Base-by-base conservation (phyloP, 192 early-diverging fungal genomes). In the Fimicolochytrium jonesii region DNA sequence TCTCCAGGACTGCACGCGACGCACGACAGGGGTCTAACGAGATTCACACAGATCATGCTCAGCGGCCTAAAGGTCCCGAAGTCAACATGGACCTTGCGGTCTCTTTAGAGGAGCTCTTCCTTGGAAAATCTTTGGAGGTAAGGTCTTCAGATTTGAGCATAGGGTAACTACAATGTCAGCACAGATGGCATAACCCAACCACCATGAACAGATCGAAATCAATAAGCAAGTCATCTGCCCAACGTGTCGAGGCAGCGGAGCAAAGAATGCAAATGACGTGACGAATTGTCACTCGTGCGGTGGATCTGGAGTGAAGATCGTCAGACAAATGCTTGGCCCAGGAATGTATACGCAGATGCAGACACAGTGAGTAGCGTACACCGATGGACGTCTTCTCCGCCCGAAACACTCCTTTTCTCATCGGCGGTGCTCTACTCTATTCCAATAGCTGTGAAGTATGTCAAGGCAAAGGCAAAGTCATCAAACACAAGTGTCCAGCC, bases 331-430 rank as follows among this genome's bases (percentile, higher is more conserved):
- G 71, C 65, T 99, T 13, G 94, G 85, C 0, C 93, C 95, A 5
- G 94, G 94, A 29, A 92, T 98, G 70, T 87, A 88, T 61, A 95
- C 97, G 67, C 91, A 94, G 72, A 88, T 97, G 78, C 95, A 95
- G 69, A 80, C 88, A 34, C 85, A 83, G 69, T 84, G 57, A 39
- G 70, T 41, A 0, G 13, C n/a, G n/a, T n/a, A n/a, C n/a, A n/a
- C n/a, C n/a, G n/a, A n/a, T n/a, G n/a, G n/a, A n/a, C n/a, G n/a
- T n/a, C n/a, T n/a, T n/a, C n/a, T n/a, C n/a, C n/a, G n/a, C n/a
- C n/a, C n/a, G n/a, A n/a, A n/a, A n/a, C n/a, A n/a, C n/a, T n/a
- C n/a, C n/a, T n/a, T n/a, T n/a, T n/a, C n/a, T n/a, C n/a, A n/a
- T n/a, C n/a, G n/a, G n/a, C n/a, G n/a, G n/a, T n/a, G n/a, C n/a